Percentiles rank a stretch among this genome's conserved stretches.
phyloP scores from a whole-genome alignment of 2,329 filamentous ascomycete genomes.

The Cadophora sp. region DNA sequence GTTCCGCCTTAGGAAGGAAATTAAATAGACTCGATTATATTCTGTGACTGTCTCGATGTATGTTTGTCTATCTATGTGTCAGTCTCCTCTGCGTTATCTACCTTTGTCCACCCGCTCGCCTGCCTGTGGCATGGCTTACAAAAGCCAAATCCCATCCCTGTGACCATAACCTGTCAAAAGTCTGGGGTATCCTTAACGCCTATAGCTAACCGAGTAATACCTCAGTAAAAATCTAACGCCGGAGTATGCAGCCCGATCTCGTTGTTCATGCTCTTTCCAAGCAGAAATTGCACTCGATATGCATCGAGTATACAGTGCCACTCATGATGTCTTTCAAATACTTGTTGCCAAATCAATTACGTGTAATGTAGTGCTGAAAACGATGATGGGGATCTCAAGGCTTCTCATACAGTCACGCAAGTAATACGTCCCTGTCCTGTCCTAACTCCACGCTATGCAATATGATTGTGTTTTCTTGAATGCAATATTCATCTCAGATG shows the following conservation, averaged over 20 bases:
- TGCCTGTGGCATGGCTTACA: not conserved
- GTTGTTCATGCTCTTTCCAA: not conserved
- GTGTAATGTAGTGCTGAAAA: not conserved
- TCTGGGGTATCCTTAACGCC: constrained; percentile 30
- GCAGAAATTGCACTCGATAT: not conserved
- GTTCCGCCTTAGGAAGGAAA: not conserved
- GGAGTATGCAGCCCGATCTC: not conserved
- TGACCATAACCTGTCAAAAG: constrained; percentile 16
- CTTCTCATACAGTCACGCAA: constrained; percentile 1
- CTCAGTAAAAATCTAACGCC: constrained; percentile 12
- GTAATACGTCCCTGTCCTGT: not conserved
- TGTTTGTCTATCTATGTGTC: constrained; percentile 6
- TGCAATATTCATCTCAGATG: constrained; percentile 33
- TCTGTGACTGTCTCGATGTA: constrained; percentile 2
- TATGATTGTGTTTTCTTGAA: not conserved
- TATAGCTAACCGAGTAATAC: constrained; percentile 1
- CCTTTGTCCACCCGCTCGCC: not conserved
- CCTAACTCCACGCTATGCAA: constrained; percentile 16
- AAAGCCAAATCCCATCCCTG: constrained; percentile 6
- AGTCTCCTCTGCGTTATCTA: not conserved
- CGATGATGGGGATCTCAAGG: not conserved
- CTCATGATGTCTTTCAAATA: not conserved
- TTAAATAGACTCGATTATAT: constrained; percentile 1
- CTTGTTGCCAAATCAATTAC: not conserved
- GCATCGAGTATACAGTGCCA: constrained; percentile 14